Base-by-base conservation (phyloP, 805 yeast genomes). In the Debaryomyces castellii region DNA sequence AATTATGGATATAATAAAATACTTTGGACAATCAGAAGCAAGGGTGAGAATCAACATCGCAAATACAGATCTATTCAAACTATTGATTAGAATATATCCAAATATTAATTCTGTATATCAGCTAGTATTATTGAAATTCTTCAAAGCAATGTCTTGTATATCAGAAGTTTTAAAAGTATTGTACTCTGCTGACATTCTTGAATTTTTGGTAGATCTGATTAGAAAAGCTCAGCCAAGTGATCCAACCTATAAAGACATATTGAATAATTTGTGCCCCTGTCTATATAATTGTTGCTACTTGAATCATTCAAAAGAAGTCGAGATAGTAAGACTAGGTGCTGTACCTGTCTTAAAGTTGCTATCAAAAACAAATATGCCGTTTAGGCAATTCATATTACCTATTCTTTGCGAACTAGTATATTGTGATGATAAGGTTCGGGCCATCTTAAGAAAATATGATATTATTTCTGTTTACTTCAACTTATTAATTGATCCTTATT, bases 371-470 rank as follows among this genome's bases (percentile, higher is more conserved):
- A 73, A 74, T 48, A 53, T 74, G 4, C 74, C 76, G 8, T 67
- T 77, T 43, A 67, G 77, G 28, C 83, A 80, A 51, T 77, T 81
- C 49, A 73, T 77, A 1, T 59, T 78, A 32, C 84, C 83, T 1
- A 63, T 80, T 7, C 48, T 80, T 17, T 77, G 81, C 51, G 83
- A 79, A 42, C 62, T 81, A 54, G 81, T 74, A 1, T 70, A 77
- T 49, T 71, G 81, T 43, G 72, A 67, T 21, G 58, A 61, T 1
- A 55, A 55, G 17, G 75, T 77, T 14, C 59, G 78, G 45, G 52
- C 52, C 6, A 59, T 57, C 7, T 59, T 80, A 33, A 53, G 67
- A 55, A 63, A 61, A 36, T 52, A 69, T 43, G 68, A 69, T 20
- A 70, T 76, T 4, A 54, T 77, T 21, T 54, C 62, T 3, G 65